Evolutionary conservation across 345 rosid species (phyloP).

Genomic region (Eucalyptus polyanthemos): DNA sequence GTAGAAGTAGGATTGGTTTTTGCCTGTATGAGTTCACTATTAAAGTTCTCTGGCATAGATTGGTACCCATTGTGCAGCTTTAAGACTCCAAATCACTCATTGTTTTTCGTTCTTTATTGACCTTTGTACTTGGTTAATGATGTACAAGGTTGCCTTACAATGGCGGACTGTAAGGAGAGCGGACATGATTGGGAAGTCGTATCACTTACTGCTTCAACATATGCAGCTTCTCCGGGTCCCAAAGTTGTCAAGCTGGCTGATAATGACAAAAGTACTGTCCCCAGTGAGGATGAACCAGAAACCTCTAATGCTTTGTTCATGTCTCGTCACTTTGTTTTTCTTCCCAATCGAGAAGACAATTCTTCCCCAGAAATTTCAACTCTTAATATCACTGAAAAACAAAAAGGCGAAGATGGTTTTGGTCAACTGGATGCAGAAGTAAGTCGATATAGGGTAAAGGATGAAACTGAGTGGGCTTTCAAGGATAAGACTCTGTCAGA

Average conservation of each 20-base stretch:
- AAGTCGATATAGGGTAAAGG: conserved; percentile 35
- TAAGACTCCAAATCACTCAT: neutral
- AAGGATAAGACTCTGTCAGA: conserved; percentile 41
- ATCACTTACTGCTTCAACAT: conserved; percentile 83
- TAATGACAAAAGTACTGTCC: conserved; percentile 12
- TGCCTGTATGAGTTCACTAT: neutral
- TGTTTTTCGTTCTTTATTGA: neutral
- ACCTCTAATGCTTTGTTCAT: conserved; percentile 55
- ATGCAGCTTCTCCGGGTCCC: conserved; percentile 89
- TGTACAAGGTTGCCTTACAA: neutral
- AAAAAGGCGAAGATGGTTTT: conserved; percentile 18
- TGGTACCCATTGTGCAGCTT: neutral
- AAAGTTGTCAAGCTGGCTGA: conserved; percentile 24
- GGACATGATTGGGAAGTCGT: conserved; percentile 97
- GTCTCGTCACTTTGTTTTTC: conserved; percentile 76
- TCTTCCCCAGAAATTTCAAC: conserved; percentile 24
- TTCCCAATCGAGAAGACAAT: conserved; percentile 63
- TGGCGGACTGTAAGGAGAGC: conserved; percentile 22
- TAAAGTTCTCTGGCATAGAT: neutral
- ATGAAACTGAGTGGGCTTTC: conserved; percentile 36
- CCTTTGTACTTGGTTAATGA: neutral
- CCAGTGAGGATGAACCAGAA: conserved; percentile 27
- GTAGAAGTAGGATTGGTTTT: neutral
- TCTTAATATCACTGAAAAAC: conserved; percentile 13
- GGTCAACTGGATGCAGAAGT: conserved; percentile 21